Evolutionary conservation across 306 rosid genomes (phyloP).

Genomic region (Prunus campanulata): DNA sequence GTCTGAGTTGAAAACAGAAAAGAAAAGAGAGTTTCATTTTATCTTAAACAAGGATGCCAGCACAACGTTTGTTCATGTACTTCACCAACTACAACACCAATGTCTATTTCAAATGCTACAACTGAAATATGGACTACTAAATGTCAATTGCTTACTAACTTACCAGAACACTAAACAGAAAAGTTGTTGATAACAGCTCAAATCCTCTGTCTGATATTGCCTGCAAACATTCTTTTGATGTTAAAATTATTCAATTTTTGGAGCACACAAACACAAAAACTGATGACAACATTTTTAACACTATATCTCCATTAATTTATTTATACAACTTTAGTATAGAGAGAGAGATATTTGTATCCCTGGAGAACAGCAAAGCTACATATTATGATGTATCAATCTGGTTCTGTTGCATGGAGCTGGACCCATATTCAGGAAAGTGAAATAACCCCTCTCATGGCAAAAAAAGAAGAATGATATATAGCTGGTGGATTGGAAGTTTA

Average conservation of each 20-base stretch:
- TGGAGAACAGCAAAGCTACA: not conserved
- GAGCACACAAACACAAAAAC: not conserved
- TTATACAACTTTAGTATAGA: not conserved
- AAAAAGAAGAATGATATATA: too few relatives aligned
- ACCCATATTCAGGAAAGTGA: too few relatives aligned
- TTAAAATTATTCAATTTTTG: not conserved
- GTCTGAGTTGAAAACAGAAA: not conserved
- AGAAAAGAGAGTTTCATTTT: not conserved
- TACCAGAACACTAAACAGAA: slow-evolving; percentile 77
- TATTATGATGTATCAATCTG: not conserved
- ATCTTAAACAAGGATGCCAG: not conserved
- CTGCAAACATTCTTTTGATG: slow-evolving; percentile 26
- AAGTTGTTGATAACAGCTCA: slow-evolving; percentile 78
- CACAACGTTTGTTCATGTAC: too few relatives aligned
- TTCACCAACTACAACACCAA: not conserved
- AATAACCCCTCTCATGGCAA: too few relatives aligned
- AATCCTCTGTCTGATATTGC: slow-evolving; percentile 78
- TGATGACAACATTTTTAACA: too few relatives aligned
- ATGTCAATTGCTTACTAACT: slow-evolving; percentile 27
- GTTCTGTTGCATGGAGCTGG: too few relatives aligned
- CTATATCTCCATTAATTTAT: not conserved
- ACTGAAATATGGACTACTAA: slow-evolving; percentile 2
- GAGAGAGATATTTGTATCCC: not conserved
- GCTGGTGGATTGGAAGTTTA: not conserved
- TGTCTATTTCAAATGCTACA: not conserved